phyloP scores from a whole-genome alignment of 73 alveolate genomes.

The Paramecium primaurelia region DNA sequence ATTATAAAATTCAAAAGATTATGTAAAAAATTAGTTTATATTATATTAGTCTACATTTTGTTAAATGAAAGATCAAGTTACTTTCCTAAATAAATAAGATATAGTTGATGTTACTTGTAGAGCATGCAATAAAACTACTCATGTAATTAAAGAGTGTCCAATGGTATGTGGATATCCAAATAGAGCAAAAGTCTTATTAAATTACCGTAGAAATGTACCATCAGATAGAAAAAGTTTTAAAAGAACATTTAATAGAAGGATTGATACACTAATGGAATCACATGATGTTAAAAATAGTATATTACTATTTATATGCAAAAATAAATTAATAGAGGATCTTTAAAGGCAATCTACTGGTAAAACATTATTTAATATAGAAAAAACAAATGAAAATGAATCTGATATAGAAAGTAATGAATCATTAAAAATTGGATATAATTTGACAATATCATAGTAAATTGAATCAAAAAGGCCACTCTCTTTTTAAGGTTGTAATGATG shows the following conservation, averaged over 20 bases:
- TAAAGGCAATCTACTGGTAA: not conserved
- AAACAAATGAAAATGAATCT: not conserved
- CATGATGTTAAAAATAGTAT: constrained; percentile 7
- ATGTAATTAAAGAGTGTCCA: constrained; percentile 34
- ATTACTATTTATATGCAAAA: not conserved
- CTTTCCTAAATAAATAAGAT: not conserved
- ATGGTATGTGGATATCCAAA: constrained; percentile 54
- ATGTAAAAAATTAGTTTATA: not conserved
- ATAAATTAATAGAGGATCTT: not conserved
- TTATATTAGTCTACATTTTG: not conserved
- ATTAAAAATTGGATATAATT: not conserved
- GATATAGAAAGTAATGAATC: not conserved
- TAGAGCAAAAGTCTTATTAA: constrained; percentile 20
- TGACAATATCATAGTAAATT: not conserved
- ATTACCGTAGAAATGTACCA: constrained; percentile 12
- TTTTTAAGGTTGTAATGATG: not conserved
- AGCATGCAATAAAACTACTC: constrained; percentile 39
- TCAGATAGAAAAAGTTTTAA: not conserved
- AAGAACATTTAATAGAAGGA: not conserved
- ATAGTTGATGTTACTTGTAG: not conserved
- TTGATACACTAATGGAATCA: not conserved
- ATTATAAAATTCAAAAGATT: not conserved
- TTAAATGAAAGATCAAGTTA: not conserved
- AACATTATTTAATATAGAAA: not conserved
- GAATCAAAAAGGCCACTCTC: not conserved